Base-by-base conservation (phyloP, 495 filamentous ascomycete genomes). In the Pseudoneurospora amorphoporcata region DNA sequence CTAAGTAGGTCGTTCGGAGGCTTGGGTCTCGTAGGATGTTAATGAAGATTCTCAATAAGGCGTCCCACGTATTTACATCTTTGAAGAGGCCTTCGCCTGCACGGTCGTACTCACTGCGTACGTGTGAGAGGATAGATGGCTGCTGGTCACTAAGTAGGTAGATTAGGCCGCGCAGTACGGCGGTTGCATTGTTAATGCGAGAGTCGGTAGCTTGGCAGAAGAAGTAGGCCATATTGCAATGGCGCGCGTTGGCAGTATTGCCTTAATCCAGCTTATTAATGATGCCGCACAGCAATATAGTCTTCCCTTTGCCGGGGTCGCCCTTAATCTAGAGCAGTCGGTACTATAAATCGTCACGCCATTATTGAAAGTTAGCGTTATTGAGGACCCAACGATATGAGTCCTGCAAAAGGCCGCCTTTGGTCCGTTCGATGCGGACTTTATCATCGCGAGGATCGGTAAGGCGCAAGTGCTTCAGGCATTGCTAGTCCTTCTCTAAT, bases 221-320 rank as follows among this genome's bases (percentile, higher is more conserved):
- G 77, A 87, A 87, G 76, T 81, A 87, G 4, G 79, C 80, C 8
- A 86, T 58, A 35, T 35, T 39, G 39, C 19, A 14, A 5, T 65
- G 16, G 47, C 32, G 29, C 2, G 41, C 61, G 38, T 68, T 32
- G 58, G 14, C n/a, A 12, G 9, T 17, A 6, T 40, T 69, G 0
- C 3, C 0, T 41, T 41, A 5, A 41, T 41, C 40, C 23, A 86
- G 71, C 17, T 85, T 76, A 23, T 85, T 72, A 35, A 84, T 82
- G 39, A 86, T 82, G 4, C 82, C 81, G 37, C 76, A 82, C 12
- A 87, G 70, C 0, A 87, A 76, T 84, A 23, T 23, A 23, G 23
- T 23, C 23, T 23, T 23, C 23, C 23, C 23, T 23, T 23, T 23
- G 23, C 23, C 1, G 23, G 23, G 23, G 23, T 23, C 1, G 23